Evolutionary conservation across 2,329 filamentous ascomycete genomes (phyloP), one percentile per base, ranked within the genome.

Genomic region (Trichophyton equinum): DNA sequence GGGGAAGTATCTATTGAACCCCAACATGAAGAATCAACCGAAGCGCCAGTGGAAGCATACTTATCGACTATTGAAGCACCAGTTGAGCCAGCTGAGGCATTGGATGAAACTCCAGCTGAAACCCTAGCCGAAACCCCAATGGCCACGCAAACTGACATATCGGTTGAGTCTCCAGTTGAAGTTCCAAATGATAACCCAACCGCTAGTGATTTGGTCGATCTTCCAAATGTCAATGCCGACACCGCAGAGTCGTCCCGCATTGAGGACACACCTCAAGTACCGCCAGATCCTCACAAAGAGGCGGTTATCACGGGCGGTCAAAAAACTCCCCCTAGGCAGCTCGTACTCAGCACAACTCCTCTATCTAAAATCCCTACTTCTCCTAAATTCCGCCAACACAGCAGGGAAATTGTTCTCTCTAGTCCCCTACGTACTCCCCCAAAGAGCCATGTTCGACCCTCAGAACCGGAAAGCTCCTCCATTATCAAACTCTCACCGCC

Each of bases 291-390:
- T 11, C 18, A 15, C 6, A 42, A 42, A 15, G 55, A 44, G 15
- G 22, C 27, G 3, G 27, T 42, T 22, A 27, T 57, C n/a, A 11
- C n/a, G 25, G 22, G 18, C 8, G 38, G 13, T 27, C 55, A 57
- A 57, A 57, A 44, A 6, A 57, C 55, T 3, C 51, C 49, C 15
- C 51, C 61, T 36, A 61, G 61, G 33, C 61, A 61, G 8, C 60
- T 60, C 33, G 47, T 62, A 15, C 15, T 61, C 51, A 55, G 56
- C 55, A 75, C 76, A 27, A 76, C 55, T 2, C 40, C 55, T 15
- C 55, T 27, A n/a, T 44, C 55, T 20, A 57, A 42, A 18, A 15
- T 44, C 18, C 55, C 55, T 57, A 42, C 22, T 9, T 44, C 55
- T 57, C 22, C 36, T 36, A 25, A 42, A 25, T 42, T 44, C 22